Conservation (phyloP, 2,329 filamentous ascomycete genomes). For the Aspergillus versicolor region DNA sequence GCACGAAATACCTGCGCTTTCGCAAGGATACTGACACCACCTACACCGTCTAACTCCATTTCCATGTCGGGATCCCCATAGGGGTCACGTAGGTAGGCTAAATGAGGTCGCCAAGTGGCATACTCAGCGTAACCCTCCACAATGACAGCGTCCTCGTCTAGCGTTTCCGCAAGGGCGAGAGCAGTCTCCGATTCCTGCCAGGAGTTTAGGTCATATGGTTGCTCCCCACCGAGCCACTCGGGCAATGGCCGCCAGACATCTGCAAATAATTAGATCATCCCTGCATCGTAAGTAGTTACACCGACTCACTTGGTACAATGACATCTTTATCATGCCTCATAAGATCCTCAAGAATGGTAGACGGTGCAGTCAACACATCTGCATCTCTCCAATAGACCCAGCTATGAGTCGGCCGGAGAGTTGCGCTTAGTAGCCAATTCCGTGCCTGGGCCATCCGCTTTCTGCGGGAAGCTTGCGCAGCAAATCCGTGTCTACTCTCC, state of each 20-base stretch:
- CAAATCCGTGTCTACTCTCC: conserved; percentile 95
- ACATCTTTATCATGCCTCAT: conserved; percentile 99
- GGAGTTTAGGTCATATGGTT: conserved; percentile 96
- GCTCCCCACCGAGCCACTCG: conserved; percentile 97
- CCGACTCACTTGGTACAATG: conserved; percentile 87
- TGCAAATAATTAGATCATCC: conserved; percentile 37
- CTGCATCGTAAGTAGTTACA: neutral
- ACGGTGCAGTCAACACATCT: conserved; percentile 94
- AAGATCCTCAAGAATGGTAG: conserved; percentile 93
- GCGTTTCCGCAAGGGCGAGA: conserved; percentile 83
- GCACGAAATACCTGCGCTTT: conserved; percentile 94
- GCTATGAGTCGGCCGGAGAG: conserved; percentile 88
- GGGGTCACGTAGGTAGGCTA: conserved; percentile 93
- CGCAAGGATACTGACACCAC: conserved; percentile 93
- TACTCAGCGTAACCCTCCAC: conserved; percentile 99
- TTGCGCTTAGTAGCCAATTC: conserved; percentile 94
- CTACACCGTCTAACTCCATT: conserved; percentile 98
- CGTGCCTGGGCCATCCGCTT: conserved; percentile 98
- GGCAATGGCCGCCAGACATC: conserved; percentile 98
- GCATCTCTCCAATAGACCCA: conserved; percentile 99
- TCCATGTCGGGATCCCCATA: conserved; percentile 99
- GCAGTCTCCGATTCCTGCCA: conserved; percentile 99
- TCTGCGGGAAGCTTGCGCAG: conserved; percentile 85
- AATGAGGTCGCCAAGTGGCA: conserved; percentile 94
- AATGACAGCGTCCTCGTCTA: conserved; percentile 97